phyloP scores from a whole-genome alignment of 768 basidiomycete genomes.

The Botryobasidium botryosum region DNA sequence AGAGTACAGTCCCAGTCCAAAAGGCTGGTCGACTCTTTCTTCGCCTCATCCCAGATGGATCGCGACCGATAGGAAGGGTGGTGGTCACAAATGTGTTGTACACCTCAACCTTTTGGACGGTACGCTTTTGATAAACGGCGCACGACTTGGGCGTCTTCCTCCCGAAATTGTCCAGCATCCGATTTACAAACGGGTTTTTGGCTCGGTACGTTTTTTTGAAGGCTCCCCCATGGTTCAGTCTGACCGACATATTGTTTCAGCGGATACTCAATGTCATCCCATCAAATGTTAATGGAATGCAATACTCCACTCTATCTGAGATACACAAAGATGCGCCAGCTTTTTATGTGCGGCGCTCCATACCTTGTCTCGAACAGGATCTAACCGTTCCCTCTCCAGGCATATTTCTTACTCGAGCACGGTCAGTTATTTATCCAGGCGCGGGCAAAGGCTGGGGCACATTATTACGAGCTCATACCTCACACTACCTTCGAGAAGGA shows the following conservation, averaged over 20 bases:
- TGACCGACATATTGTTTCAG: neutral
- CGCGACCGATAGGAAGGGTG: neutral
- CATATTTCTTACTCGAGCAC: neutral
- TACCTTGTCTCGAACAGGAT: neutral
- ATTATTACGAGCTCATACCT: neutral
- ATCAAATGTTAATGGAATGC: neutral
- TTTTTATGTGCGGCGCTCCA: neutral
- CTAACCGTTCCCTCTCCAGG: no score
- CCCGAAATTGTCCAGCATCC: neutral
- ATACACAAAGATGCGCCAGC: neutral
- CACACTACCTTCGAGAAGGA: neutral
- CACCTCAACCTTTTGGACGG: slow-evolving; percentile 2
- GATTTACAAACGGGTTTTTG: slow-evolving; percentile 2
- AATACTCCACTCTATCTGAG: neutral
- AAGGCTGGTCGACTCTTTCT: neutral
- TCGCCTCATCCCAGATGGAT: slow-evolving; percentile 1
- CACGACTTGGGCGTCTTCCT: neutral
- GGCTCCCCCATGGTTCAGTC: neutral
- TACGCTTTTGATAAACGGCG: neutral
- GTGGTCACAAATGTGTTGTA: neutral
- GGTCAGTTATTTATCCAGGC: neutral
- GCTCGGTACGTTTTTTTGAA: neutral
- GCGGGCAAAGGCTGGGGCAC: neutral
- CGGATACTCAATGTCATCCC: neutral
- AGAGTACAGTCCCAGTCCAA: neutral